These are phyloP conservation scores for Saturnispora bothae DNA, from an alignment of 805 yeast species.

Conservation along the genomic window DNA sequence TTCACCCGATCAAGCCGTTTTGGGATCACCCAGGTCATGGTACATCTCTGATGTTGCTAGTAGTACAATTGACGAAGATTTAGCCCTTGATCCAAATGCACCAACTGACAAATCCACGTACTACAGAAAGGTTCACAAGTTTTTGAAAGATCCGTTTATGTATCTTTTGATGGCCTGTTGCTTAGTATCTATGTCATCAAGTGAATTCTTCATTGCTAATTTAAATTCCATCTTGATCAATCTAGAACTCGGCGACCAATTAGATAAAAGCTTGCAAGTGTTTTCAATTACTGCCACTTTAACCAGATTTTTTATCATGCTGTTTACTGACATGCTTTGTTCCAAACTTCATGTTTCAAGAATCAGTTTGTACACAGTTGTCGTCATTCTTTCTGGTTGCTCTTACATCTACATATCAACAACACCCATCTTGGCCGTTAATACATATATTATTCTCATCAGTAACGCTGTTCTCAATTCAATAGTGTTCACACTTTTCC, in stretches of 20 bases:
- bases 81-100: conserved; percentile 17
- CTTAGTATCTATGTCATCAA: conserved; percentile 65
- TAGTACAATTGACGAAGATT: conserved; percentile 21
- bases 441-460: conserved; percentile 18
- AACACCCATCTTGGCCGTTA: conserved; percentile 14
- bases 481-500: conserved; percentile 74
- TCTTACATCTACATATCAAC: conserved; percentile 25
- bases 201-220: conserved; percentile 79
- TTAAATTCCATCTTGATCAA: conserved; percentile 41
- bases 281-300: conserved; percentile 57
- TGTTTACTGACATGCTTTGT: conserved; percentile 51
- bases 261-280: conserved; percentile 19
- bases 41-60: conserved; percentile 15
- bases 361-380: conserved; percentile 19
- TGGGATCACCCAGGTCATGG: conserved; percentile 24
- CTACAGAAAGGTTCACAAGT: conserved; percentile 11
- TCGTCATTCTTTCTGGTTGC: conserved; percentile 20
- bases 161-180: conserved; percentile 57
- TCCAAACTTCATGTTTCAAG: conserved; percentile 20
- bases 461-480: conserved; percentile 41
- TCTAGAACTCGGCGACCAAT: conserved; percentile 10
- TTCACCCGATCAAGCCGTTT: conserved; percentile 17
- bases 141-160: conserved; percentile 45
- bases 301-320: conserved; percentile 58
- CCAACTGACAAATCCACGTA: conserved; percentile 7